Evolutionary conservation across 176 grass and related monocot genomes (phyloP), one percentile per base, ranked within the genome.

Genomic region (Oryza meyeriana): DNA sequence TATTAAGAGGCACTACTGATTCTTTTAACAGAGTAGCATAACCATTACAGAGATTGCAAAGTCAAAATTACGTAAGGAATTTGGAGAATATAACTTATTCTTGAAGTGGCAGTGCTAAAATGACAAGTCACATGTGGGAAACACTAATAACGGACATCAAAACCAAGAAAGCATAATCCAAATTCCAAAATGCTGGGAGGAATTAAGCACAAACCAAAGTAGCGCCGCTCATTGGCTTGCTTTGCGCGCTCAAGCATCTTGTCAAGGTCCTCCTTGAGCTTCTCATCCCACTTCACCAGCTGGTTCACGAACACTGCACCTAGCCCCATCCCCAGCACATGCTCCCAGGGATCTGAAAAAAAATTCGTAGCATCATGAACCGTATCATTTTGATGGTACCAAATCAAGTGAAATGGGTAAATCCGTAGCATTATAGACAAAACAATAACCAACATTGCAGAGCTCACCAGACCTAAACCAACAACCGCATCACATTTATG

Each of bases 201-300:
- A 79, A 82, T 40, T 52, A 64, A 69, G 74, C 20, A 64, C 58
- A 7, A 48, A 98, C 96, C 93, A 59, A 98, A 88, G 87, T 98
- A 98, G 41, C 96, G 92, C 73, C 85, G 78, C 87, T 98, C 96
- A 27, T 95, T 98, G 28, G 96, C 96, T 36, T 88, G 89, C 72
- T 88, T 93, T 32, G 96, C 96, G n/a, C 88, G 92, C n/a, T 93
- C 93, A 30, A 98, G 90, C 48, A 95, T 95, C 89, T 95, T 98
- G 64, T 95, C 93, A 5, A 98, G 96, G 63, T 95, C 96, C 76
- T 88, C 68, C 88, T 95, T 93, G 63, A 99, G 47, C 91, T 95
- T 87, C 20, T 88, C 96, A 66, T 99, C 96, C 78, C 83, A 99
- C 76, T 91, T 95, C 45, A 95, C 96, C 12, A 99, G 87, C 77